Evolutionary conservation across 2,329 filamentous ascomycete genomes (phyloP).

Genomic region (Penicillium crustosum): DNA sequence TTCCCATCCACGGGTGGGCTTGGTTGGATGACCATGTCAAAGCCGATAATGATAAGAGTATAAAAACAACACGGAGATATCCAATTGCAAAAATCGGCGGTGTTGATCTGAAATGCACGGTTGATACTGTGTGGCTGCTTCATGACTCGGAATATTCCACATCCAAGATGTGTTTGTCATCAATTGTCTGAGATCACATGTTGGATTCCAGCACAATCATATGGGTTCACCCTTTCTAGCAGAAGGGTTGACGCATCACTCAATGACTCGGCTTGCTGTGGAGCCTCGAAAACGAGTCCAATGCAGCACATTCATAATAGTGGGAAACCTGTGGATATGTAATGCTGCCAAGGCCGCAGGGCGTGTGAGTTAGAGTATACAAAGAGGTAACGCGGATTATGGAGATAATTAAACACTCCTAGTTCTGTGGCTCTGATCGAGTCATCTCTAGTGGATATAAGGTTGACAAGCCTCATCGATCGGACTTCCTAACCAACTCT

Average conservation of each 20-base stretch:
- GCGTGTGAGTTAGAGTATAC: not conserved
- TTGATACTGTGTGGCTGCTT: no score
- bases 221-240: no score
- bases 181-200: not conserved
- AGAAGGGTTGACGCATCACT: not conserved
- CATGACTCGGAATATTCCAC: not conserved
- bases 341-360: constrained; percentile 9
- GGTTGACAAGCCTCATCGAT: not conserved
- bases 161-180: not conserved
- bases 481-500: not conserved
- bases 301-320: not conserved
- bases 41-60: not conserved
- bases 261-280: not conserved
- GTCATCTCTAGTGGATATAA: not conserved
- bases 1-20: no score
- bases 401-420: not conserved
- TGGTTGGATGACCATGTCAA: not conserved
- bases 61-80: not conserved
- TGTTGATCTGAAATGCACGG: not conserved
- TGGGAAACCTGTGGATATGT: not conserved
- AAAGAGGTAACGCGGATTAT: not conserved
- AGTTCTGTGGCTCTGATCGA: not conserved
- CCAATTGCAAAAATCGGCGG: not conserved
- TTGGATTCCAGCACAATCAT: not conserved
- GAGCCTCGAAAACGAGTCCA: not conserved